phyloP scores from a whole-genome alignment of 805 yeast genomes.

The Candida tibetensis region DNA sequence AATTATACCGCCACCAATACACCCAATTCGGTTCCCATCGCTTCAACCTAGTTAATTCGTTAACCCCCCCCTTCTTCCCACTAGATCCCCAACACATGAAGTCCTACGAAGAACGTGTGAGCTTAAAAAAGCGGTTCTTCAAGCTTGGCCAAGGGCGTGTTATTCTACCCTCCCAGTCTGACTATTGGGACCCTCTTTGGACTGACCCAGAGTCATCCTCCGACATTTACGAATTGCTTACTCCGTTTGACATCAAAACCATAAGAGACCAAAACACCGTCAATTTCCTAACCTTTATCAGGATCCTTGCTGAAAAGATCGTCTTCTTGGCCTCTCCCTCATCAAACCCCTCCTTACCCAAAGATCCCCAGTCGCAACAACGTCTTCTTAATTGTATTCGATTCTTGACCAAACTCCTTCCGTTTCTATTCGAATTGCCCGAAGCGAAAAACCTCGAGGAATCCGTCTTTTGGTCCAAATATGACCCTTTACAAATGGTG shows the following conservation, averaged over 20 bases:
- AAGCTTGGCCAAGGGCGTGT: slow-evolving; percentile 49
- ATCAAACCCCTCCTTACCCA: not conserved
- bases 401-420: slow-evolving; percentile 60
- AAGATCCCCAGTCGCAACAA: slow-evolving; percentile 20
- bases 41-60: not conserved
- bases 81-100: slow-evolving; percentile 49
- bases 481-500: slow-evolving; percentile 35
- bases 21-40: not conserved
- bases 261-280: slow-evolving; percentile 56
- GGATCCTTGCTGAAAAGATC: slow-evolving; percentile 19
- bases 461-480: slow-evolving; percentile 35
- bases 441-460: slow-evolving; percentile 21
- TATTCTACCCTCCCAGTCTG: slow-evolving; percentile 21
- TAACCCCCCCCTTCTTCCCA: not conserved
- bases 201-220: slow-evolving; percentile 44
- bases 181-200: slow-evolving; percentile 34
- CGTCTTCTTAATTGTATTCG: slow-evolving; percentile 60
- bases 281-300: slow-evolving; percentile 56
- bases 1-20: too few species aligned
- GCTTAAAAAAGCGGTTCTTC: slow-evolving; percentile 59
- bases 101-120: slow-evolving; percentile 65
- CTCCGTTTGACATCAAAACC: slow-evolving; percentile 55
- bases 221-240: slow-evolving; percentile 58
- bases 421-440: slow-evolving; percentile 60
- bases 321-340: slow-evolving; percentile 13